Conservation (phyloP, 768 basidiomycete species). For the Hericium alpestre region DNA sequence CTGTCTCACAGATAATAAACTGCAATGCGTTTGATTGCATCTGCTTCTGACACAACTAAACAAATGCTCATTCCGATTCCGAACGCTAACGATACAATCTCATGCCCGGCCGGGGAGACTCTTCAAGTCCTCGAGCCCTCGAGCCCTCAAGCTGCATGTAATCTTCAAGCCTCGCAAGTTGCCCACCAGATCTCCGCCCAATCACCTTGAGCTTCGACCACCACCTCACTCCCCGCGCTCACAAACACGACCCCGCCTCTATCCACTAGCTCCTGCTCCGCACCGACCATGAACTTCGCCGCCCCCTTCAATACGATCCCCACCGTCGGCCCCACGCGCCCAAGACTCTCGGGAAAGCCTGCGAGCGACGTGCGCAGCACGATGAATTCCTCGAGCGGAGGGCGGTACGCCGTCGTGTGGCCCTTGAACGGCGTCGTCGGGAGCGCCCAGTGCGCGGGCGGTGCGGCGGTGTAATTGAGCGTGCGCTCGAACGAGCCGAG, state of each 20-base stretch:
- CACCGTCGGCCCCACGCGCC: conserved; percentile 11
- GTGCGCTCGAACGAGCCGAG: conserved; percentile 15
- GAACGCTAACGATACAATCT: no score
- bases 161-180: conserved; percentile 5
- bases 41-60: no score
- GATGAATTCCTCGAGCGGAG: conserved; percentile 20
- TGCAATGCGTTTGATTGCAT: no score
- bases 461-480: conserved; percentile 20
- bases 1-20: no score
- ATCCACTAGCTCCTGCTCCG: conserved; percentile 10
- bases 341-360: not conserved
- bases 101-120: no score
- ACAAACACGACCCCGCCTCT: conserved; percentile 17
- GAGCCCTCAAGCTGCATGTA: not conserved
- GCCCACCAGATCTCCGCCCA: conserved; percentile 20
- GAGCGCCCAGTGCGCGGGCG: conserved; percentile 15
- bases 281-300: conserved; percentile 6
- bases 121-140: no score
- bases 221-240: conserved; percentile 13
- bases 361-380: conserved; percentile 17
- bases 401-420: conserved; percentile 15
- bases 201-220: conserved; percentile 7
- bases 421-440: conserved; percentile 10
- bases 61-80: no score
- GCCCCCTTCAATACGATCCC: conserved; percentile 17